Base-by-base conservation (phyloP, 352 stramenopile genomes). In the Pythium graminicola region DNA sequence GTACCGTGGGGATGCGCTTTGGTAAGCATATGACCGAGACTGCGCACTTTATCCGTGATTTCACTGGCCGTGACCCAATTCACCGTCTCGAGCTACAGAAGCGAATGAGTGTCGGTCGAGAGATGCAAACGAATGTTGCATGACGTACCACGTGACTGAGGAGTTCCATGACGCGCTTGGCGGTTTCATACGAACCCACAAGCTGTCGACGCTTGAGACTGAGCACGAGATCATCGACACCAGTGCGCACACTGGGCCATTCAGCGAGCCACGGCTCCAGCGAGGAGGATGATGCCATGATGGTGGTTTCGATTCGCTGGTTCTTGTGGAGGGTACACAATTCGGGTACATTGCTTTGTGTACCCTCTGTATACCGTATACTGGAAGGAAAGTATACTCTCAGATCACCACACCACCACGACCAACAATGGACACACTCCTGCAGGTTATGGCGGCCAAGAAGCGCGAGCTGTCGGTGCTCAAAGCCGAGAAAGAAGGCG, bases 1-100 rank as follows among this genome's bases (percentile, higher is more conserved):
- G 19, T 56, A 81, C 73, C 74, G 27, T 89, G 75, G 0, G 83
- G 71, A 35, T 91, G 78, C 7, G 80, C 81, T 49, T 84, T 86
- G 6, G 77, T 91, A 59, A 93, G 79, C 73, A 93, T 85, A 65
- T 85, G 53, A 36, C 80, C 83, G 14, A 93, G 59, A 35, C 85
- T 62, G 50, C 80, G 80, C 45, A 91, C 81, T 57, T 93, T 89
- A 20, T 89, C 83, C n/a, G 86, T 75, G 52, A 93, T 87, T 57
- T 93, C 81, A 9, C 76, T 72, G 2, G 81, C 81, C 13, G 78
- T 92, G 17, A 69, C 73, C 81, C 81, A 92, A 45, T 89, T 64
- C 33, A 89, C 72, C 8, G 81, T 89, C 57, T 89, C 78, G 6
- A 92, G 63, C 81, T 91, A 20, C 57, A 13, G 9, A 43, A 22